phyloP scores from a whole-genome alignment of 1,284 basidiomycete species.

The Afroboletus lepidellus region DNA sequence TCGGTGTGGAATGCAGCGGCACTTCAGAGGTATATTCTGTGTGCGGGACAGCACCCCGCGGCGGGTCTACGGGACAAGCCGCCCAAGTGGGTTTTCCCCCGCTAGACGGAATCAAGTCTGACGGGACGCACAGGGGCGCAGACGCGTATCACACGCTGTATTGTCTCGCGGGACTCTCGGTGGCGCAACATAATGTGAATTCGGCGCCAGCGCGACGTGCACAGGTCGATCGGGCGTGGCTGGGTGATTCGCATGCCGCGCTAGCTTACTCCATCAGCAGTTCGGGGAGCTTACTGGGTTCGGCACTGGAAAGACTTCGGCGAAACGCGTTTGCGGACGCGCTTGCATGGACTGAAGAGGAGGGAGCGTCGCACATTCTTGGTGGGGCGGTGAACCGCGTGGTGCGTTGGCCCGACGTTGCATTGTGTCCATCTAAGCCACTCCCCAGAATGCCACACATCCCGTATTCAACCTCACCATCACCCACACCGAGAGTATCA shows the following conservation, averaged over 20 bases:
- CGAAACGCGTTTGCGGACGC: constrained; percentile 57
- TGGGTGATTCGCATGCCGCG: constrained; percentile 17
- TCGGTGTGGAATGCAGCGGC: constrained; percentile 59
- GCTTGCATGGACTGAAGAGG: constrained; percentile 77
- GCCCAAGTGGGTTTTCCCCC: constrained; percentile 59
- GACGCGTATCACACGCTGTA: constrained; percentile 94
- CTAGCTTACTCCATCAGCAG: not conserved
- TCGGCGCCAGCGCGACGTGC: constrained; percentile 46
- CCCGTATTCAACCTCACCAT: constrained; percentile 85
- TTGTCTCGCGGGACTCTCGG: constrained; percentile 84
- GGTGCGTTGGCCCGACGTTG: constrained; percentile 38
- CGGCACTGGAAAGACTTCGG: constrained; percentile 39
- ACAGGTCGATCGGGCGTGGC: constrained; percentile 48
- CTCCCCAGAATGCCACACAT: constrained; percentile 75
- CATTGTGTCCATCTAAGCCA: not conserved
- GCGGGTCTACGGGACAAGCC: constrained; percentile 96
- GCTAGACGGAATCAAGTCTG: too few relatives aligned
- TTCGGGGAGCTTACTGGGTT: constrained; percentile 9
- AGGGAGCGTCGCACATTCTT: constrained; percentile 57
- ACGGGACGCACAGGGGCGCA: constrained; percentile 50
- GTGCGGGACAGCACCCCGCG: constrained; percentile 79
- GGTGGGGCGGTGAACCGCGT: constrained; percentile 69
- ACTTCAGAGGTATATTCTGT: constrained; percentile 85
- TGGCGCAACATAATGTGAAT: constrained; percentile 77
- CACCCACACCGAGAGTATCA: constrained; percentile 69